Percentiles rank a stretch among this genome's conserved stretches.
These are phyloP conservation scores for Aureobasidium lini DNA, from an alignment of 2,329 filamentous ascomycete genomes.

Conservation along the genomic window DNA sequence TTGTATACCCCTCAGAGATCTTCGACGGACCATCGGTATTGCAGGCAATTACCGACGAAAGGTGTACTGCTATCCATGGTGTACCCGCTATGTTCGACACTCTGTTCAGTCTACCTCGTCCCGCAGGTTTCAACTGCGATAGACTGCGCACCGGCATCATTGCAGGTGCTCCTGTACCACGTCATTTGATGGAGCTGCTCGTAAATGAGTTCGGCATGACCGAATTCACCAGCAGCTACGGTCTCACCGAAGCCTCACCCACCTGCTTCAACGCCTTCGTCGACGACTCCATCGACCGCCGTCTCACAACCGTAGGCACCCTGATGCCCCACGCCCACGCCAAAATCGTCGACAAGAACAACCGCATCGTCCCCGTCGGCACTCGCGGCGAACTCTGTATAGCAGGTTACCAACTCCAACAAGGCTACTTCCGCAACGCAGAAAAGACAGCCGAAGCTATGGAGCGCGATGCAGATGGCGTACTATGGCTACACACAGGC, in stretches of 20 bases:
- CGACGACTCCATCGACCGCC: constrained; percentile 58
- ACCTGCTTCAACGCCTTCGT: constrained; percentile 77
- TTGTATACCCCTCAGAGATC: constrained; percentile 67
- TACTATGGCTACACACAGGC: constrained; percentile 58
- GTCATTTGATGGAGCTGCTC: constrained; percentile 65
- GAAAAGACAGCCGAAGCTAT: constrained; percentile 68
- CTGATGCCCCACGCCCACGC: constrained; percentile 66
- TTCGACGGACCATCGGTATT: constrained; percentile 64
- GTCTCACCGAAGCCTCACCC: constrained; percentile 67
- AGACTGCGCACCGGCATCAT: constrained; percentile 67
- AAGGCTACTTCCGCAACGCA: constrained; percentile 57
- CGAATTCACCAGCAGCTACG: constrained; percentile 52
- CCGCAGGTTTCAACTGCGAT: constrained; percentile 37
- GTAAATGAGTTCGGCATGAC: constrained; percentile 66
- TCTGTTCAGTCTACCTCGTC: constrained; percentile 43
- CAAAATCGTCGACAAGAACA: constrained; percentile 67
- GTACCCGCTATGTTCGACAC: constrained; percentile 82
- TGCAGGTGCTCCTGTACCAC: constrained; percentile 68
- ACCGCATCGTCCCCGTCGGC: constrained; percentile 60
- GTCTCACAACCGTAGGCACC: constrained; percentile 66
- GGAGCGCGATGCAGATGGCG: constrained; percentile 55
- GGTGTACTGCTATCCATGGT: constrained; percentile 64
- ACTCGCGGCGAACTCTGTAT: constrained; percentile 68
- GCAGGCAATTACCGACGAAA: constrained; percentile 48
- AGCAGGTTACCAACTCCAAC: constrained; percentile 67